A percentile compares a stretch with the other conserved stretches of the same genome.
phyloP scores from a whole-genome alignment of 2,329 filamentous ascomycete genomes.

The Paraphaeosphaeria sporulosa region DNA sequence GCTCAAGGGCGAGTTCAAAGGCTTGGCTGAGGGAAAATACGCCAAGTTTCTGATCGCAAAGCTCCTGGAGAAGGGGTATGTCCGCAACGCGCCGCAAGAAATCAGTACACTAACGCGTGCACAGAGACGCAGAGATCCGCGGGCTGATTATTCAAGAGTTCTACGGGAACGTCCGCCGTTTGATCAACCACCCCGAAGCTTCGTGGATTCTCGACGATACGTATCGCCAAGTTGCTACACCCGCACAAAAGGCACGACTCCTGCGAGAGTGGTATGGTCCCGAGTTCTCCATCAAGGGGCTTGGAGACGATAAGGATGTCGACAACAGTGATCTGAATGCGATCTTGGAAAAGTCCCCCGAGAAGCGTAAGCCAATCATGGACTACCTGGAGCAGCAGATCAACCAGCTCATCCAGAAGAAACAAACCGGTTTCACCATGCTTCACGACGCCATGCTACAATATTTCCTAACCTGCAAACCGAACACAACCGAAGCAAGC shows the following conservation, averaged over 20 bases:
- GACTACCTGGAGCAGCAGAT: constrained; percentile 84
- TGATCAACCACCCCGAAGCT: constrained; percentile 95
- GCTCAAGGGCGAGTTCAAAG: constrained; percentile 81
- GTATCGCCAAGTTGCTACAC: constrained; percentile 86
- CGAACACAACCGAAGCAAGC: constrained; percentile 79
- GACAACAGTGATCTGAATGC: constrained; percentile 71
- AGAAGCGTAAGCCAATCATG: constrained; percentile 88
- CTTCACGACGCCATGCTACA: constrained; percentile 98
- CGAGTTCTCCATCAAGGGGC: constrained; percentile 84
- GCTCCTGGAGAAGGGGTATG: constrained; percentile 79
- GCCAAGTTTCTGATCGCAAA: constrained; percentile 98
- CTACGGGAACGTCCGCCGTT: constrained; percentile 87
- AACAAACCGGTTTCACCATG: constrained; percentile 95
- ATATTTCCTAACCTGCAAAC: constrained; percentile 83
- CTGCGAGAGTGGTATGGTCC: constrained; percentile 96
- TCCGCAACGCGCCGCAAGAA: not conserved
- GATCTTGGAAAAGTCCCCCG: constrained; percentile 79
- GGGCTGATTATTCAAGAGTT: constrained; percentile 93
- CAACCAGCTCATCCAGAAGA: constrained; percentile 94
- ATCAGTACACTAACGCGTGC: constrained; percentile 7
- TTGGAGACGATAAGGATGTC: constrained; percentile 52
- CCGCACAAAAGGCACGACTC: constrained; percentile 83
- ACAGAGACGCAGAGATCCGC: constrained; percentile 80
- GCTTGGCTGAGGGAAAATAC: constrained; percentile 92
- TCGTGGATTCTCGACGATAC: constrained; percentile 98